Evolutionary conservation across 441 rosid genomes (phyloP), one percentile per base, ranked within the genome.

Genomic region (Adansonia rubrostipa): DNA sequence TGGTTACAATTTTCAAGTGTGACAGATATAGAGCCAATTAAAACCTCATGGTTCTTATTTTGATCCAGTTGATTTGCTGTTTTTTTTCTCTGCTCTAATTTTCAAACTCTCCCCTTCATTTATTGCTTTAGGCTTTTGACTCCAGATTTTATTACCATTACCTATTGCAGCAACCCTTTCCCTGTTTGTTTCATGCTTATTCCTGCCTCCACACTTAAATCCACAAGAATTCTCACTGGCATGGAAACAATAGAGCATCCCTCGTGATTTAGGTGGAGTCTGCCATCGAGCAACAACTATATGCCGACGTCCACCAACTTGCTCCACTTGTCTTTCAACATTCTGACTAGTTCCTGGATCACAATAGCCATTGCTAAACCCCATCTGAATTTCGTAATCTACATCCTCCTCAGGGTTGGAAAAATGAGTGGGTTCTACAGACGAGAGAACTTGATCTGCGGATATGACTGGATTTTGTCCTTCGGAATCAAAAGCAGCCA

Each of bases 11-110:
- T 88, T 77, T 79, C 89, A 53, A 96, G 89, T 0, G 90, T 77
- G 78, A 94, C 93, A 76, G 92, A 84, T 74, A 96, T 88, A 54
- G 99, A 91, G 57, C 99, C 99, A 76, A 96, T 90, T 81, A 93
- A 81, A 80, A 96, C 89, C 85, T 92, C 93, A 0, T 63, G 77
- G 45, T 80, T 89, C 83, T 87, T 86, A 71, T 85, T 80, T 40
- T 82, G 87, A 62, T 88, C 87, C 40, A 72, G 85, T 80, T 85
- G 88, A 80, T 76, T 80, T 75, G 82, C 78, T 78, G 86, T n/a
- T 80, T 81, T 87, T 90, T 74, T 84, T 88, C 63, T 84, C 84
- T n/a, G 83, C 77, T 84, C 77, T 75, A 69, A 79, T 73, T 76
- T 84, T 84, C 63, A 82, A 58, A 67, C 57, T 48, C 57, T 81